Percentiles rank a stretch among this genome's conserved stretches.
These are phyloP conservation scores for Pogostemon cablin DNA, from an alignment of 257 asterid genomes.

Conservation along the genomic window DNA sequence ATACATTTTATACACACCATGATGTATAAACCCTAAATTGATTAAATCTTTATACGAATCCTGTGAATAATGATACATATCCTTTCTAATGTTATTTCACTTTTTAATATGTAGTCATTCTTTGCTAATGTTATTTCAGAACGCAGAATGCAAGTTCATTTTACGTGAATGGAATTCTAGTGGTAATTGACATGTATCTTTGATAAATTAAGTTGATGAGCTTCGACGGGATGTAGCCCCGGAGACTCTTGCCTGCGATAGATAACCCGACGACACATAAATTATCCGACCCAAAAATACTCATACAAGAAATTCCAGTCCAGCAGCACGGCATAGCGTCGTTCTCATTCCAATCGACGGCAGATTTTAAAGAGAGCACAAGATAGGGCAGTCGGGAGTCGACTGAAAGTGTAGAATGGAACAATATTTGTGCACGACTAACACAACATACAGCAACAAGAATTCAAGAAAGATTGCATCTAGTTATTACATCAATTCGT, in stretches of 20 bases:
- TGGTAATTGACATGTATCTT: no score
- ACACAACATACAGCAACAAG: neutral
- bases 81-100: no score
- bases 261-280: slow-evolving; percentile 82
- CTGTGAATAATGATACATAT: no score
- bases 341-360: slow-evolving; percentile 82
- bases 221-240: slow-evolving; percentile 93
- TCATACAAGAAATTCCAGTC: slow-evolving; percentile 86
- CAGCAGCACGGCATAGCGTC: slow-evolving; percentile 81
- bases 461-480: no score
- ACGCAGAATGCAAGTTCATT: no score
- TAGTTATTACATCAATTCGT: no score
- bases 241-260: slow-evolving; percentile 64
- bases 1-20: no score
- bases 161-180: no score
- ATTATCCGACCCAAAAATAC: slow-evolving; percentile 58
- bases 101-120: no score
- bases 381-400: slow-evolving; percentile 73
- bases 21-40: no score
- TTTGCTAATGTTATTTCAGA: no score
- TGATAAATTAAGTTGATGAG: slow-evolving; percentile 64
- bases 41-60: no score
- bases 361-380: slow-evolving; percentile 74
- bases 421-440: slow-evolving; percentile 38
- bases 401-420: slow-evolving; percentile 26